Evolutionary conservation across 768 basidiomycete genomes (phyloP).

Genomic region (Pisolithus marmoratus): DNA sequence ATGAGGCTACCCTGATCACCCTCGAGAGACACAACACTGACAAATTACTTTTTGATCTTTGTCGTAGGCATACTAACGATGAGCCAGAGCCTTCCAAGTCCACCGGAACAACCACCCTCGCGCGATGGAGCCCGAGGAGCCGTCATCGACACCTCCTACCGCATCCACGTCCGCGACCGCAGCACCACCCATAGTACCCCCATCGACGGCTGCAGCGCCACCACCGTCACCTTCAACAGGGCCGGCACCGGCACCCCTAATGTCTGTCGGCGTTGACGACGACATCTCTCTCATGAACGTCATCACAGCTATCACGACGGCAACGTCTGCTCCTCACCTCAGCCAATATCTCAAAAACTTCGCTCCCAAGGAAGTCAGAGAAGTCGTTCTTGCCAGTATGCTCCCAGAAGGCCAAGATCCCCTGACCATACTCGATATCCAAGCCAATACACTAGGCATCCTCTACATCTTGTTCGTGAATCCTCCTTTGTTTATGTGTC

Average conservation of each 20-base stretch:
- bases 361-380: conserved; percentile 53
- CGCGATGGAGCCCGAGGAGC: conserved; percentile 12
- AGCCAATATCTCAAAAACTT: conserved; percentile 41
- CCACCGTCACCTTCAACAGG: neutral
- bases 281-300: conserved; percentile 35
- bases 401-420: conserved; percentile 65
- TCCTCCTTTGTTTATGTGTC: neutral
- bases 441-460: conserved; percentile 55
- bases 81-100: conserved; percentile 23
- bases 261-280: conserved; percentile 3
- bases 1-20: no score
- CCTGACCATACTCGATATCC: conserved; percentile 48
- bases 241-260: neutral
- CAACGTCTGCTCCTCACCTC: conserved; percentile 32
- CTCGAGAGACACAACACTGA: no score
- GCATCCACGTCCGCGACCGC: neutral
- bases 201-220: neutral
- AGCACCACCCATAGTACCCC: no score
- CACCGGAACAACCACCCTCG: conserved; percentile 15
- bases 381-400: conserved; percentile 47
- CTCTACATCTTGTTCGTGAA: conserved; percentile 66
- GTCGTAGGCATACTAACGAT: conserved; percentile 6
- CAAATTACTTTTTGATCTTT: no score
- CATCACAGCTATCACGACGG: conserved; percentile 41
- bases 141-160: conserved; percentile 3